A percentile compares a stretch with the other conserved stretches of the same genome.
phyloP scores from a whole-genome alignment of 345 rosid genomes.

The Linum lewisii region DNA sequence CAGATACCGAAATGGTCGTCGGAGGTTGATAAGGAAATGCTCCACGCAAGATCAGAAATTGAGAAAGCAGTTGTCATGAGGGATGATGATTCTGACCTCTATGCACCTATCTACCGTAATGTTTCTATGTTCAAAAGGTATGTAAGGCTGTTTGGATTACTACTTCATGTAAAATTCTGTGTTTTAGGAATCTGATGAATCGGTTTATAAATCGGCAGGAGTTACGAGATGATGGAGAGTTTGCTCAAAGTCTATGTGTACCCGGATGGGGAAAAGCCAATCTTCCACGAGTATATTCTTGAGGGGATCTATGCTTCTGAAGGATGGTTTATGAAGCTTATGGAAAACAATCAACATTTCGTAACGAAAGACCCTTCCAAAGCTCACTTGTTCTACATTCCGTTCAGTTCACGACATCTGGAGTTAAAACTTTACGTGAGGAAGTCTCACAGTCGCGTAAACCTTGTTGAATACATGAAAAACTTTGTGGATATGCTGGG shows the following conservation, averaged over 20 bases:
- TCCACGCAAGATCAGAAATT: slow-evolving; percentile 4
- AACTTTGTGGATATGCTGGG: slow-evolving; percentile 3
- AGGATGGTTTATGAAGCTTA: slow-evolving; percentile 11
- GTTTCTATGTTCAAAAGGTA: slow-evolving; percentile 5
- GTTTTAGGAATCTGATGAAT: not conserved
- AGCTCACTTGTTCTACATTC: slow-evolving; percentile 7
- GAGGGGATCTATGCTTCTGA: slow-evolving; percentile 5
- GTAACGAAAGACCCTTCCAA: not conserved
- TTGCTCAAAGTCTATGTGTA: slow-evolving; percentile 2
- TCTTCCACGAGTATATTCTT: slow-evolving; percentile 3
- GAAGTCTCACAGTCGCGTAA: slow-evolving; percentile 7
- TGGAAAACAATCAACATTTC: not conserved
- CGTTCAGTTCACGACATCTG: slow-evolving; percentile 7
- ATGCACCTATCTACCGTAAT: slow-evolving; percentile 7
- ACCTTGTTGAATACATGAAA: slow-evolving; percentile 6
- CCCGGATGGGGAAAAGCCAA: slow-evolving; percentile 6
- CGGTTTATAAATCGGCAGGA: not conserved
- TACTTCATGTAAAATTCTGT: not conserved
- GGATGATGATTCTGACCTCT: not conserved
- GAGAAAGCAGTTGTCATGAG: not conserved
- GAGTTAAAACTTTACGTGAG: slow-evolving; percentile 4
- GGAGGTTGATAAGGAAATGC: slow-evolving; percentile 2
- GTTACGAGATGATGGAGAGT: slow-evolving; percentile 8
- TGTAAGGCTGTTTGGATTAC: not conserved
- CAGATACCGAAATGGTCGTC: slow-evolving; percentile 4